Evolutionary conservation across 257 asterid species (phyloP).

Genomic region (Leonotis leonurus): DNA sequence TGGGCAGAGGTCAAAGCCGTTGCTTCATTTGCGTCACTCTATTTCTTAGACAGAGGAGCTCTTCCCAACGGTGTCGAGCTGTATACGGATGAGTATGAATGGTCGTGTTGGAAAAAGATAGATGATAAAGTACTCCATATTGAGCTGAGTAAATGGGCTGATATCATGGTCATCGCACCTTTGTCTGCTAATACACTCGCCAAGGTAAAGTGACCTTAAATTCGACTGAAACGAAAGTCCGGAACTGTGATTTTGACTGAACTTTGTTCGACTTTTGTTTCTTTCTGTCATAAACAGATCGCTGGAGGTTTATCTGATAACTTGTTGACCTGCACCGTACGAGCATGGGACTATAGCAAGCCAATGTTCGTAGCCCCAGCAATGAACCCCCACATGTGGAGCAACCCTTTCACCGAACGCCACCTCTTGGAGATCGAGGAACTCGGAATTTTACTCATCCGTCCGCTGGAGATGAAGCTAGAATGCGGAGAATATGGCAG

Average conservation of each 20-base stretch:
- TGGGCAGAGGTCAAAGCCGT: slow-evolving; percentile 96
- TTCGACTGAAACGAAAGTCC: too few relatives aligned
- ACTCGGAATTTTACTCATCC: slow-evolving; percentile 76
- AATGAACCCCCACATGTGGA: slow-evolving; percentile 91
- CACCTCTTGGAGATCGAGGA: slow-evolving; percentile 68
- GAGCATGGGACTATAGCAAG: slow-evolving; percentile 87
- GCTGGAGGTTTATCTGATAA: slow-evolving; percentile 92
- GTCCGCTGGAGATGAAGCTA: slow-evolving; percentile 65
- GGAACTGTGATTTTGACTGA: background rate
- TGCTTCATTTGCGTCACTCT: slow-evolving; percentile 66
- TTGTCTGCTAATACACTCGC: slow-evolving; percentile 93
- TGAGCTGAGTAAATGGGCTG: slow-evolving; percentile 87
- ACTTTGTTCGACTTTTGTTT: background rate
- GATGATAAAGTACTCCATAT: slow-evolving; percentile 81
- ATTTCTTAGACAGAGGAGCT: slow-evolving; percentile 53
- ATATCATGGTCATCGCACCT: slow-evolving; percentile 87
- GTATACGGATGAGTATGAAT: slow-evolving; percentile 82
- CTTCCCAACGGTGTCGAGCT: slow-evolving; percentile 61
- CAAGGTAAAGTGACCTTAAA: slow-evolving; percentile 44
- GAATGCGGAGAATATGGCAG: slow-evolving; percentile 91
- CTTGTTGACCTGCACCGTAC: slow-evolving; percentile 75
- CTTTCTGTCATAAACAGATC: slow-evolving; percentile 33
- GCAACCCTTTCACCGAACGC: slow-evolving; percentile 70
- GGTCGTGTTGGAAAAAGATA: slow-evolving; percentile 70
- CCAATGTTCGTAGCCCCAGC: slow-evolving; percentile 89